Evolutionary conservation across 306 rosid species (phyloP).

Genomic region (Lagenaria siceraria): DNA sequence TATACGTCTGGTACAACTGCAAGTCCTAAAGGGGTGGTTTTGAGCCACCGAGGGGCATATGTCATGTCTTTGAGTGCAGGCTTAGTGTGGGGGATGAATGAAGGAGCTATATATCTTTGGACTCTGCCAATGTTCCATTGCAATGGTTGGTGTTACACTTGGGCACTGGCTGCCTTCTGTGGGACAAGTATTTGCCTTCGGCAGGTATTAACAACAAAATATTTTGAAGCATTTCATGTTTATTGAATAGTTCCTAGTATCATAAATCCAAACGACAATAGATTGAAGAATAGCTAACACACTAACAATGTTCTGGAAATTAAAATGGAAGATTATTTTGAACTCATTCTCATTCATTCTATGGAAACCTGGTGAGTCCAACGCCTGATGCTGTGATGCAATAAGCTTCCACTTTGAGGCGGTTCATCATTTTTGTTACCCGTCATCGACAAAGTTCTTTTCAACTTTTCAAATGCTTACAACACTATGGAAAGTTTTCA

Average conservation of each 20-base stretch:
- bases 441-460: background rate
- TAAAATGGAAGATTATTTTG: background rate
- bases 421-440: too few species aligned
- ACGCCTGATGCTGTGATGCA: background rate
- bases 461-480: background rate
- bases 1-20: slow-evolving; percentile 95
- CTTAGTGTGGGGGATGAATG: slow-evolving; percentile 79
- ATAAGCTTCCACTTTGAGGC: background rate
- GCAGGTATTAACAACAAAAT: slow-evolving; percentile 31
- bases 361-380: background rate
- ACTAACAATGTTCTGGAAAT: background rate
- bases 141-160: slow-evolving; percentile 90
- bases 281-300: background rate
- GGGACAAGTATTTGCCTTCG: slow-evolving; percentile 88
- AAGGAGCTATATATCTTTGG: slow-evolving; percentile 85
- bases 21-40: slow-evolving; percentile 91
- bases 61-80: slow-evolving; percentile 44
- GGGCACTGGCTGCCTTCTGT: slow-evolving; percentile 80
- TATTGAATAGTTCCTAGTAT: background rate
- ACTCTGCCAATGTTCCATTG: slow-evolving; percentile 96
- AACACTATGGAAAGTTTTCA: background rate
- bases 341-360: background rate
- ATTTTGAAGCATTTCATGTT: background rate
- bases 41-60: slow-evolving; percentile 88
- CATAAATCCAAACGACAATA: background rate